phyloP scores from a whole-genome alignment of 73 alveolate genomes.

The Vitrella brassicaformis region DNA sequence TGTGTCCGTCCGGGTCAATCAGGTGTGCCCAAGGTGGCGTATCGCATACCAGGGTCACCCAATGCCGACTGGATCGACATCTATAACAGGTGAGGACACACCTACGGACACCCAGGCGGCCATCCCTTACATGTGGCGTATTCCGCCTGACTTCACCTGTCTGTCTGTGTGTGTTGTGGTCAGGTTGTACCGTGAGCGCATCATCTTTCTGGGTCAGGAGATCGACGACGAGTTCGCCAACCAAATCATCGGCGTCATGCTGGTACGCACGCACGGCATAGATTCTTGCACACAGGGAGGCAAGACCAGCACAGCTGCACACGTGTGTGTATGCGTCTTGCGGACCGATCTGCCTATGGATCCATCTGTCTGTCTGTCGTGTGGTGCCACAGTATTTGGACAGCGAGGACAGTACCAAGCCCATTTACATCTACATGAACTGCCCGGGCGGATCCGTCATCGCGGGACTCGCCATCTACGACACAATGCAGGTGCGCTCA shows the following conservation, averaged over 20 bases:
- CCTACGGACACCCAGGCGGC: too few relatives aligned
- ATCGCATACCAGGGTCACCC: not conserved
- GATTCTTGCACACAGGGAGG: not conserved
- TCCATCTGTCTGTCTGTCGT: not conserved
- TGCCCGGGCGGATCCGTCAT: constrained; percentile 33
- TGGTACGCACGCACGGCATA: not conserved
- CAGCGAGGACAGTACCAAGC: not conserved
- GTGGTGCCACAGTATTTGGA: not conserved
- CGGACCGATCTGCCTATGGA: not conserved
- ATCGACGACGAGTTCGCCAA: not conserved
- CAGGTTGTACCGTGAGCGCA: not conserved
- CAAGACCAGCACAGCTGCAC: not conserved
- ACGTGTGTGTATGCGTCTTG: not conserved
- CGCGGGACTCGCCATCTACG: constrained; percentile 28
- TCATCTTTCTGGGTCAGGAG: not conserved
- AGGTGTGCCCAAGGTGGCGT: not conserved
- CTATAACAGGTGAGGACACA: not conserved
- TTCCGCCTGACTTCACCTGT: not conserved
- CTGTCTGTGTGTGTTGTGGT: not conserved
- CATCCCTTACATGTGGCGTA: too few relatives aligned
- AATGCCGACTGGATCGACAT: not conserved
- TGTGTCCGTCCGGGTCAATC: not conserved
- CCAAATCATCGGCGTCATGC: not conserved
- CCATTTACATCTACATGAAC: constrained; percentile 27
- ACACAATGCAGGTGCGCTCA: constrained; percentile 32